These are phyloP conservation scores for Metschnikowia sp. DNA, from an alignment of 805 yeast genomes.

Conservation along the genomic window DNA sequence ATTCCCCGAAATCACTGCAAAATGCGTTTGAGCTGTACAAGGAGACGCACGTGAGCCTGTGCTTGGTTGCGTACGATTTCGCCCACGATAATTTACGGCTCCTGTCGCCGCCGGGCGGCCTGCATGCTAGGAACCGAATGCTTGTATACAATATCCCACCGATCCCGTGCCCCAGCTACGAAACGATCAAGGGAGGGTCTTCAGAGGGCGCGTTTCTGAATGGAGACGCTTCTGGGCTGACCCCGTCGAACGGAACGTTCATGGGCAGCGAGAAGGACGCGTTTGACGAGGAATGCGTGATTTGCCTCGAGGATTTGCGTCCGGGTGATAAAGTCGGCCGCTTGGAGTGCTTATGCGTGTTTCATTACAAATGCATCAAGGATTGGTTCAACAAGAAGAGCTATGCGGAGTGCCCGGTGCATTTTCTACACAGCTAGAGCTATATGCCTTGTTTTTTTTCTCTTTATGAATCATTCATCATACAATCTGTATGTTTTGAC, in stretches of 20 bases:
- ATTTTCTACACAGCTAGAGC: constrained; percentile 38
- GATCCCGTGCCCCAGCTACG: constrained; percentile 39
- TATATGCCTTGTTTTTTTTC: not conserved
- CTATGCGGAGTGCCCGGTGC: constrained; percentile 84
- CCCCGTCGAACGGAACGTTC: constrained; percentile 9
- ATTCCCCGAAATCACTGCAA: constrained; percentile 6
- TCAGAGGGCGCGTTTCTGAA: not conserved
- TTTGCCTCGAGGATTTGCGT: constrained; percentile 83
- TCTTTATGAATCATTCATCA: not conserved
- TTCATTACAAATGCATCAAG: constrained; percentile 86
- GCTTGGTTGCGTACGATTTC: constrained; percentile 71
- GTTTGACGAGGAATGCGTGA: constrained; percentile 76
- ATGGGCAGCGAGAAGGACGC: constrained; percentile 18
- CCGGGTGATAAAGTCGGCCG: constrained; percentile 91
- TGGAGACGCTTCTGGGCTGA: constrained; percentile 12
- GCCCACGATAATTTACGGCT: constrained; percentile 51
- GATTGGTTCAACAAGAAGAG: constrained; percentile 89
- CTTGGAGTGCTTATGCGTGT: constrained; percentile 89
- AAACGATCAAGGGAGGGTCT: constrained; percentile 24
- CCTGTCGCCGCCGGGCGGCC: constrained; percentile 22
- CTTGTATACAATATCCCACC: constrained; percentile 66
- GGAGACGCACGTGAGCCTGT: constrained; percentile 67
- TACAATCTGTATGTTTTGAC: too few relatives aligned
- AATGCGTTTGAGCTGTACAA: constrained; percentile 37
- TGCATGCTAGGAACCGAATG: constrained; percentile 67